These are phyloP conservation scores for Ceratopteris richardii DNA, from an alignment of 75 land plant genomes.

Conservation along the genomic window DNA sequence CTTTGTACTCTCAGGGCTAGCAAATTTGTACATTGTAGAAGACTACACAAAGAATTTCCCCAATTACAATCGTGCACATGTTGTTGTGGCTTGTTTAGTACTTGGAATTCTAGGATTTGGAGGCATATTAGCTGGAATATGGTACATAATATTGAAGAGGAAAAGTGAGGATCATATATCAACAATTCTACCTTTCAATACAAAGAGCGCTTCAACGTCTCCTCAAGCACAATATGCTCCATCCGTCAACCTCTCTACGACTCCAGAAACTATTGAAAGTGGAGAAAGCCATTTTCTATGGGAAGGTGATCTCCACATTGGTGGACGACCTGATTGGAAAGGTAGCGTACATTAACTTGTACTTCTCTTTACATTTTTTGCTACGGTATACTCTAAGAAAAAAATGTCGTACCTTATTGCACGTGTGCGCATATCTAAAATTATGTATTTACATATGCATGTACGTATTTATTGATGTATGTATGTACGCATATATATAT, in stretches of 20 bases:
- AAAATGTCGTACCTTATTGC: too few relatives aligned
- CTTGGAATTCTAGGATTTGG: background rate
- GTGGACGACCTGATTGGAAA: background rate
- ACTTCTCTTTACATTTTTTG: too few relatives aligned
- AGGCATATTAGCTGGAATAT: background rate
- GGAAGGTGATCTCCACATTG: background rate
- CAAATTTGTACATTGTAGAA: background rate
- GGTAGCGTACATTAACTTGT: too few relatives aligned
- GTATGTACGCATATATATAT: too few relatives aligned
- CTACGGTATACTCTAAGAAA: too few relatives aligned
- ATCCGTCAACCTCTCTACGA: background rate
- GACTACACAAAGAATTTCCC: background rate
- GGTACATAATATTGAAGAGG: background rate
- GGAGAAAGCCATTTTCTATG: background rate
- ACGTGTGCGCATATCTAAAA: too few relatives aligned
- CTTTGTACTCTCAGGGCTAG: background rate
- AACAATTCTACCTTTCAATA: background rate
- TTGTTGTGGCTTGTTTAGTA: background rate
- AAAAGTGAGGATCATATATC: background rate
- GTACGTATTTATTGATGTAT: too few relatives aligned
- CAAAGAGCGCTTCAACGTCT: background rate
- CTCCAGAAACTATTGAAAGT: background rate
- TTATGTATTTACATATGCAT: too few relatives aligned
- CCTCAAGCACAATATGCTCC: background rate
- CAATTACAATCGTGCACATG: background rate